Evolutionary conservation across 306 rosid species (phyloP).

Genomic region (barrel medic (Medicago truncatula)): MtrunA17r5.0-ANR NC_053048.1:10459001-10459500

Average conservation of each 20-base stretch:
- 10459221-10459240: background rate
- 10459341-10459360: background rate
- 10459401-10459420: background rate
- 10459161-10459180: constrained; percentile 23
- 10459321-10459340: background rate
- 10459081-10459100: constrained; percentile 25
- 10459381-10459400: background rate
- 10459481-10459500: background rate
- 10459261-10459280: background rate
- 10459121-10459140: no score
- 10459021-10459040: constrained; percentile 83
- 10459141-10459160: background rate
- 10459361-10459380: background rate
- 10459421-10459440: background rate
- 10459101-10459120: background rate
- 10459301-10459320: constrained; percentile 7
- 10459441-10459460: background rate
- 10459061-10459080: constrained; percentile 31
- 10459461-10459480: background rate
- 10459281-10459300: background rate
- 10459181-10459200: background rate
- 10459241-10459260: background rate
- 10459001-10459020: constrained; percentile 99
- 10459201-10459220: background rate
- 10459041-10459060: constrained; percentile 41